Base-by-base conservation (phyloP, 2,329 filamentous ascomycete genomes). In the Dactylellina sp. region DNA sequence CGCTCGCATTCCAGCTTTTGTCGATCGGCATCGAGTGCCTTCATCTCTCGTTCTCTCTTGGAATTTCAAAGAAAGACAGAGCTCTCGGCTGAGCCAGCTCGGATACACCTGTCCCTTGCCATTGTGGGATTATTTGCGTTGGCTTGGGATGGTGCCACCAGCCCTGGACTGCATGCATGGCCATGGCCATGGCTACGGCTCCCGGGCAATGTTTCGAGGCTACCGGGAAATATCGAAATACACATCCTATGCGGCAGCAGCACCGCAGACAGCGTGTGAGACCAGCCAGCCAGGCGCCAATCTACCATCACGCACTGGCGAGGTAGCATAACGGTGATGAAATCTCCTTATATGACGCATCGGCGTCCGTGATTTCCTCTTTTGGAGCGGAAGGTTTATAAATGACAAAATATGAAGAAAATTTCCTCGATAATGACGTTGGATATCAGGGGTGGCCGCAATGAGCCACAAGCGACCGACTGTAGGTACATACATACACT, bases 121-220 rank as follows among this genome's bases (percentile, higher is more conserved):
- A 32, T 9, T 64, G 66, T 71, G 66, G 66, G 20, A 71, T 71
- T 71, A 62, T 71, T 50, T 71, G 66, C 52, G 66, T 71, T 71
- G 66, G 46, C 28, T 25, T 12, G n/a, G n/a, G n/a, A n/a, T n/a
- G n/a, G n/a, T n/a, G n/a, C n/a, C n/a, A n/a, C n/a, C n/a, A n/a
- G n/a, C n/a, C n/a, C n/a, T n/a, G n/a, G n/a, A n/a, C n/a, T n/a
- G n/a, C n/a, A n/a, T n/a, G n/a, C n/a, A n/a, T n/a, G n/a, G n/a
- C n/a, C n/a, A n/a, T n/a, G n/a, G n/a, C n/a, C n/a, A n/a, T n/a
- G n/a, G n/a, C n/a, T n/a, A n/a, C n/a, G n/a, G n/a, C n/a, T n/a
- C n/a, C n/a, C n/a, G n/a, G n/a, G n/a, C n/a, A n/a, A n/a, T n/a
- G n/a, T n/a, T n/a, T n/a, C n/a, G n/a, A n/a, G n/a, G n/a, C n/a